These are phyloP conservation scores for Aspergillus alliaceus DNA, from an alignment of 2,329 filamentous ascomycete species.

Conservation along the genomic window DNA sequence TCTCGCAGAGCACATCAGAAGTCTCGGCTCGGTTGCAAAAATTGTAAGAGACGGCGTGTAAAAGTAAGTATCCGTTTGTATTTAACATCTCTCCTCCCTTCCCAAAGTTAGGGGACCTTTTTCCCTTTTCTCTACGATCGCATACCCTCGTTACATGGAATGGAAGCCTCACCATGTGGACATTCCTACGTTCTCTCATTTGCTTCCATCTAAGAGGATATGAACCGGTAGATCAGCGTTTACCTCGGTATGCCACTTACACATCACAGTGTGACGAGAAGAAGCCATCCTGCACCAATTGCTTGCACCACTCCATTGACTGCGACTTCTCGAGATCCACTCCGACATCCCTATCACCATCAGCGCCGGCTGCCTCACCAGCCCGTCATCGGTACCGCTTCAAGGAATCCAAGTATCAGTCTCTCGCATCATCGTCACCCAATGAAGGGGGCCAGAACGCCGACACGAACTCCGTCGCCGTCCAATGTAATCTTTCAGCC, in stretches of 20 bases:
- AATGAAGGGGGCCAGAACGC: background rate
- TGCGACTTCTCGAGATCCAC: conserved; percentile 23
- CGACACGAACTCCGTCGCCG: conserved; percentile 2
- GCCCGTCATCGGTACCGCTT: conserved; percentile 17
- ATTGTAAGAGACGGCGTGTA: conserved; percentile 35
- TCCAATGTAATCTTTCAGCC: conserved; percentile 18
- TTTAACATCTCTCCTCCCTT: background rate
- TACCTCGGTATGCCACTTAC: conserved; percentile 5
- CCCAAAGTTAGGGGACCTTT: no score
- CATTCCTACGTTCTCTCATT: background rate
- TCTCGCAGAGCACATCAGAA: conserved; percentile 34
- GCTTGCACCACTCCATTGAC: conserved; percentile 26
- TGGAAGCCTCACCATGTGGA: background rate
- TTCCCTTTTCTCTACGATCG: no score
- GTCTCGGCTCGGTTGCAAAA: conserved; percentile 33
- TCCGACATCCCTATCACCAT: conserved; percentile 9
- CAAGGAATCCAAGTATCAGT: conserved; percentile 21
- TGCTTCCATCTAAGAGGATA: background rate
- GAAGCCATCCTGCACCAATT: conserved; percentile 31
- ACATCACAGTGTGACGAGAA: conserved; percentile 35
- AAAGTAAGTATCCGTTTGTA: conserved; percentile 28
- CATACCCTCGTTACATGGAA: background rate
- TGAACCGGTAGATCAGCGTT: background rate
- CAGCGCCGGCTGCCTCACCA: conserved; percentile 1
- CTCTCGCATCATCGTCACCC: background rate